Evolutionary conservation across 2,329 filamentous ascomycete species (phyloP).

Genomic region (Fusarium sp.): DNA sequence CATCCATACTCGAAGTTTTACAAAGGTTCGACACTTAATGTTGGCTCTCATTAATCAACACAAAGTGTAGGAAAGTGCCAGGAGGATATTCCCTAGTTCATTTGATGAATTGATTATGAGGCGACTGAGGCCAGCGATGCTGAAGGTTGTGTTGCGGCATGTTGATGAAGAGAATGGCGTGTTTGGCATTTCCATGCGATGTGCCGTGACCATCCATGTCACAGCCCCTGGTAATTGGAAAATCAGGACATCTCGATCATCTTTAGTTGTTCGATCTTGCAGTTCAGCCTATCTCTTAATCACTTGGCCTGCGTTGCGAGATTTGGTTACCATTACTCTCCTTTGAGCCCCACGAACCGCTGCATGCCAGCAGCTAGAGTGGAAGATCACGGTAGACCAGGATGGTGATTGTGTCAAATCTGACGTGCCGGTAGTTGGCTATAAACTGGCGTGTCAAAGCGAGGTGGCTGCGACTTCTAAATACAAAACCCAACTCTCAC

Average conservation of each 20-base stretch:
- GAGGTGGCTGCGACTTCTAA: not conserved
- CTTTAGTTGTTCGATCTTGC: conserved; percentile 36
- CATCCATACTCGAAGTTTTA: no score
- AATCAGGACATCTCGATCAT: conserved; percentile 35
- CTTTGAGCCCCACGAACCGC: conserved; percentile 38
- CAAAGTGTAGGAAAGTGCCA: no score
- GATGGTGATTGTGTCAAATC: not conserved
- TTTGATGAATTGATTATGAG: conserved; percentile 17
- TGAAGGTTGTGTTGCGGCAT: conserved; percentile 27
- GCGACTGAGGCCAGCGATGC: conserved; percentile 29
- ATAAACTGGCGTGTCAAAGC: not conserved
- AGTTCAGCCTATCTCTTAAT: conserved; percentile 36
- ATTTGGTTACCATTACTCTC: conserved; percentile 36
- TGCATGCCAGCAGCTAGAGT: conserved; percentile 38
- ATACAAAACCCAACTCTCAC: conserved; percentile 4
- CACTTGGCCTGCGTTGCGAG: conserved; percentile 34
- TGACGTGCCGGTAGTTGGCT: conserved; percentile 7
- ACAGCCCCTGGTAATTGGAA: conserved; percentile 13
- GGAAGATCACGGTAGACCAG: conserved; percentile 16
- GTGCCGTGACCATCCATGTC: conserved; percentile 9
- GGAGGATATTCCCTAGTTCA: not conserved
- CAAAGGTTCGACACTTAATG: not conserved
- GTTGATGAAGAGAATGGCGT: conserved; percentile 25
- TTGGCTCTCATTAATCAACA: not conserved
- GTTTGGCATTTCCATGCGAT: conserved; percentile 26